Conservation (phyloP, 306 rosid species). For the Ceratonia siliqua region DNA sequence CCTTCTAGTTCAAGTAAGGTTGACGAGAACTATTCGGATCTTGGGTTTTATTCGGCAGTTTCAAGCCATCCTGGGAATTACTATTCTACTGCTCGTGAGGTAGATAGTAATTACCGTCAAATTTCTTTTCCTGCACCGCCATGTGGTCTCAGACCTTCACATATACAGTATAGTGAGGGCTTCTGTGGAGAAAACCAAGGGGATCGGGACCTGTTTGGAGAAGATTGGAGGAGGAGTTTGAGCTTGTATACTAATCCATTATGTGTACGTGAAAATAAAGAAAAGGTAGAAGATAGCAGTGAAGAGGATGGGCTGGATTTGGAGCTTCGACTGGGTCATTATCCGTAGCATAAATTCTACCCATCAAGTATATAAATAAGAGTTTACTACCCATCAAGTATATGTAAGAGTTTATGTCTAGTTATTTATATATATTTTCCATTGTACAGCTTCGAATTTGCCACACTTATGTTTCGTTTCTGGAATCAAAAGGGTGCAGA, state of each 20-base stretch:
- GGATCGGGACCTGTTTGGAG: slow-evolving; percentile 40
- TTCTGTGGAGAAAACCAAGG: too few relatives aligned
- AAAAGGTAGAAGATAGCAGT: slow-evolving; percentile 33
- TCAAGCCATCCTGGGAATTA: slow-evolving; percentile 41
- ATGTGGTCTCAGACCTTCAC: slow-evolving; percentile 37
- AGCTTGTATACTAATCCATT: slow-evolving; percentile 41
- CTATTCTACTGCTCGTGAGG: slow-evolving; percentile 33
- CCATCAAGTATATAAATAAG: not conserved
- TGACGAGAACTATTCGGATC: slow-evolving; percentile 17
- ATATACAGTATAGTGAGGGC: slow-evolving; percentile 30
- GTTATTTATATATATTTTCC: not conserved
- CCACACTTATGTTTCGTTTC: not conserved
- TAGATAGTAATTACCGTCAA: slow-evolving; percentile 41
- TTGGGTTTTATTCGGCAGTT: slow-evolving; percentile 44
- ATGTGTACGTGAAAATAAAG: slow-evolving; percentile 28
- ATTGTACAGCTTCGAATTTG: too few relatives aligned
- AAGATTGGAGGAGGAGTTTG: slow-evolving; percentile 53
- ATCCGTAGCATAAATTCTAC: slow-evolving; percentile 53
- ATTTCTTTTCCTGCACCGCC: slow-evolving; percentile 41
- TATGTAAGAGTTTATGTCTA: not conserved
- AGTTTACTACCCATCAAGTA: not conserved
- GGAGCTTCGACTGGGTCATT: slow-evolving; percentile 90
- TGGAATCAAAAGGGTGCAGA: not conserved
- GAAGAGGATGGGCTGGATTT: slow-evolving; percentile 65
- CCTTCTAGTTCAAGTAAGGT: slow-evolving; percentile 47